Evolutionary conservation across 306 rosid genomes (phyloP).

Genomic region (Oemleria cerasiformis): DNA sequence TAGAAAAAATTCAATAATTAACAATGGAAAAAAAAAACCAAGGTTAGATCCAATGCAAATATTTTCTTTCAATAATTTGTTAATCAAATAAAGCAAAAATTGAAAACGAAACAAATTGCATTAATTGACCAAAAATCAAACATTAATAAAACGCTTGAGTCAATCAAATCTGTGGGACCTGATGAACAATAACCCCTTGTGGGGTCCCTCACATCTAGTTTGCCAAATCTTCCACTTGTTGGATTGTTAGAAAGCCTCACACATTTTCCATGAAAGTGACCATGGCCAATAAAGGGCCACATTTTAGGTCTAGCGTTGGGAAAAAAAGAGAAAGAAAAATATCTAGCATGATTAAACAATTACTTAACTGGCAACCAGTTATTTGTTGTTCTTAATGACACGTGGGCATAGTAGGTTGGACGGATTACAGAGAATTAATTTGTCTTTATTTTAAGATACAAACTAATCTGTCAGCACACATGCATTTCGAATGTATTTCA

Average conservation of each 20-base stretch:
- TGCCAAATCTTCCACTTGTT: conserved; percentile 53
- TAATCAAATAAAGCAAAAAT: conserved; percentile 4
- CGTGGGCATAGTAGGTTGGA: conserved; percentile 2
- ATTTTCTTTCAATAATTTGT: neutral
- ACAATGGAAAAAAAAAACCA: too few species aligned
- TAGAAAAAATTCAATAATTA: too few species aligned
- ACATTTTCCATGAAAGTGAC: conserved; percentile 57
- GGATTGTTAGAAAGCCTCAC: conserved; percentile 47
- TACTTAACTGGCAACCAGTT: conserved; percentile 38
- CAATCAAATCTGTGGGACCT: conserved; percentile 35
- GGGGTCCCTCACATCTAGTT: conserved; percentile 48
- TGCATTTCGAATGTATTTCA: neutral
- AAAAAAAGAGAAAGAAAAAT: conserved; percentile 5
- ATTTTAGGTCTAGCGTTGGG: conserved; percentile 16
- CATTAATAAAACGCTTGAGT: conserved; percentile 14
- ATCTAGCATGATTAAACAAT: conserved; percentile 28
- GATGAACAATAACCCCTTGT: conserved; percentile 5
- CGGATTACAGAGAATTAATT: neutral
- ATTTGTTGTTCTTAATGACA: neutral
- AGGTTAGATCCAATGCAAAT: too few species aligned
- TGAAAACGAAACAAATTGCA: conserved; percentile 17
- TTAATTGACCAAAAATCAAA: conserved; percentile 24
- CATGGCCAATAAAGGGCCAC: conserved; percentile 39
- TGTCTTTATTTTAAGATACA: neutral
- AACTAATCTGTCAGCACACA: neutral